These are phyloP conservation scores for Fraxinus dipetala DNA, from an alignment of 305 asterid genomes.

Conservation along the genomic window DNA sequence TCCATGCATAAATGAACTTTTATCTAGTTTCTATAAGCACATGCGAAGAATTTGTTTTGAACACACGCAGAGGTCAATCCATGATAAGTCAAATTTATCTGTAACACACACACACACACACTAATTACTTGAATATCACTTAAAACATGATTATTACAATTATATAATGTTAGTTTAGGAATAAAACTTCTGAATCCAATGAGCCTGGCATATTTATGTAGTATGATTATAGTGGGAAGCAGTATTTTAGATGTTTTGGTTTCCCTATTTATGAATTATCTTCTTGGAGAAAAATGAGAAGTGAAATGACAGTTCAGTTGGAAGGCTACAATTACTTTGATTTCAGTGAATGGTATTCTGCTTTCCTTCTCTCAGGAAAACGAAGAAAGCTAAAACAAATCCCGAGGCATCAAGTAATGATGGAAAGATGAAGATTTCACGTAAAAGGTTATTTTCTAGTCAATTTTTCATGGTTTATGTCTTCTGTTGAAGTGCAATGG, in stretches of 20 bases:
- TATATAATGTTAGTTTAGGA: neutral
- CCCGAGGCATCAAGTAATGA: slow-evolving; percentile 51
- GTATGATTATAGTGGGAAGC: neutral
- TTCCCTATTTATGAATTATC: neutral
- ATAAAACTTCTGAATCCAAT: neutral
- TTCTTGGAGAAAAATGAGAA: neutral
- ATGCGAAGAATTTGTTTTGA: neutral
- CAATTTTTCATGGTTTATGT: neutral
- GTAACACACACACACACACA: neutral
- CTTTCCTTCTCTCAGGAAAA: slow-evolving; percentile 47
- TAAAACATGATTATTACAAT: neutral
- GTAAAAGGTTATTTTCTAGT: slow-evolving; percentile 46
- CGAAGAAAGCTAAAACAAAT: slow-evolving; percentile 40
- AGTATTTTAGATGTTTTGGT: neutral
- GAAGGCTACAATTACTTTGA: neutral
- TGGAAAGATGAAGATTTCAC: slow-evolving; percentile 44
- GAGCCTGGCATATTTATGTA: neutral
- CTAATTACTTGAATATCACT: neutral
- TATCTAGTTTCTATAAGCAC: neutral
- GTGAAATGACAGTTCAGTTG: neutral
- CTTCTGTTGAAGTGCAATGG: neutral
- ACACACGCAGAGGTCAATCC: neutral
- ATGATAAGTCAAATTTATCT: neutral
- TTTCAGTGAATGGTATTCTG: slow-evolving; percentile 12
- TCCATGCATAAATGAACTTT: neutral